phyloP scores from a whole-genome alignment of 2,329 filamentous ascomycete species.

The Calonectria hongkongensis region DNA sequence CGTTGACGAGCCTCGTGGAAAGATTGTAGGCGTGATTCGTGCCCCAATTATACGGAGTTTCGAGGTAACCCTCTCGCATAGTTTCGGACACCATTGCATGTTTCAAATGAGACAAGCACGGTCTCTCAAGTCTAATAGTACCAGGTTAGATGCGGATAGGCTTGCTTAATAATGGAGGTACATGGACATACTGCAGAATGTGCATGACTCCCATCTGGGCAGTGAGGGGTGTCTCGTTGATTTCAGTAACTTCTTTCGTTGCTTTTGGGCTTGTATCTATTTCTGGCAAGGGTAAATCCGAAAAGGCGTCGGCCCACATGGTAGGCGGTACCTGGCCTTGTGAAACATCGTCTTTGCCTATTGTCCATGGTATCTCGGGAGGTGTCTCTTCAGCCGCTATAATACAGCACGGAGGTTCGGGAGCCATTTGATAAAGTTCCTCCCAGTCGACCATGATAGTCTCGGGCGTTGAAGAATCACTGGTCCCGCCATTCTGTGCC shows the following conservation, averaged over 20 bases:
- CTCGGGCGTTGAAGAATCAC: background rate
- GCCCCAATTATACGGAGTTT: background rate
- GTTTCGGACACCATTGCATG: background rate
- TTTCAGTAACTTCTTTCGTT: background rate
- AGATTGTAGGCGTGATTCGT: conserved; percentile 2
- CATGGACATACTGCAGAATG: background rate
- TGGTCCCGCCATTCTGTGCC: background rate
- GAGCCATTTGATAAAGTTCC: background rate
- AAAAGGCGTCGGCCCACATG: background rate
- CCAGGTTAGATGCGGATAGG: background rate
- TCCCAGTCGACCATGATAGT: background rate
- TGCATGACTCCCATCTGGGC: background rate
- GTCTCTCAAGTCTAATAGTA: background rate
- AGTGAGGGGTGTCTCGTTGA: background rate
- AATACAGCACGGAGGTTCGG: background rate
- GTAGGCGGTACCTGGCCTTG: background rate
- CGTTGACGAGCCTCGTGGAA: background rate
- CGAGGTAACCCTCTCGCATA: background rate
- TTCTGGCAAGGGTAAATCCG: background rate
- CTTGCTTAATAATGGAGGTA: background rate
- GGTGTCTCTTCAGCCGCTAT: background rate
- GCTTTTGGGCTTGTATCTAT: too few relatives aligned
- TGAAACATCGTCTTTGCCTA: background rate
- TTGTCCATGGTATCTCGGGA: background rate
- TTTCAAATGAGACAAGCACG: conserved; percentile 12